These are phyloP conservation scores for Puccinia brachypodii DNA, from an alignment of 1,284 basidiomycete genomes.

Conservation along the genomic window DNA sequence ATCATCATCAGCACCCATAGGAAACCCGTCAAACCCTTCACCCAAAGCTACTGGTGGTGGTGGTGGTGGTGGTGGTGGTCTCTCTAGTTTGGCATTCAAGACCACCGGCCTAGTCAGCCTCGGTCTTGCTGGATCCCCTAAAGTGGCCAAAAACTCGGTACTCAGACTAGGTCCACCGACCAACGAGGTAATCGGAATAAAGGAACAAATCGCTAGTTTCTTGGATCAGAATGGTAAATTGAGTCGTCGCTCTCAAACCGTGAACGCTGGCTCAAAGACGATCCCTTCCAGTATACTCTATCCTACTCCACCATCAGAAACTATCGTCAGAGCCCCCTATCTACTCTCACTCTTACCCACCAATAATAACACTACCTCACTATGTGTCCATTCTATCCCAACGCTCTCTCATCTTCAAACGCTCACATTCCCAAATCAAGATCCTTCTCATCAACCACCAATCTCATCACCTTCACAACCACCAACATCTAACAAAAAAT, in stretches of 20 bases:
- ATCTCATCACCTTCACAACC: background rate
- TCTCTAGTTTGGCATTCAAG: slow-evolving; percentile 32
- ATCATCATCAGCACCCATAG: no score
- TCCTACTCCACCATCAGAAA: slow-evolving; percentile 53
- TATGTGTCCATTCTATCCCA: slow-evolving; percentile 78
- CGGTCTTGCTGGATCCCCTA: background rate
- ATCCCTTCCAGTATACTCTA: slow-evolving; percentile 53
- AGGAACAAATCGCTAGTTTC: slow-evolving; percentile 38
- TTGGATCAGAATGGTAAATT: slow-evolving; percentile 55
- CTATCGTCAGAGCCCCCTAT: slow-evolving; percentile 53
- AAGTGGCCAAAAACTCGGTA: slow-evolving; percentile 29
- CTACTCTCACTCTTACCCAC: slow-evolving; percentile 36
- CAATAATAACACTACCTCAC: slow-evolving; percentile 58
- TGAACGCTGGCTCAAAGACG: slow-evolving; percentile 52
- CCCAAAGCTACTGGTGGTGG: background rate
- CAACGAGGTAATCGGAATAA: slow-evolving; percentile 28
- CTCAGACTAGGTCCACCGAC: slow-evolving; percentile 18
- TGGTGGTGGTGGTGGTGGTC: no score
- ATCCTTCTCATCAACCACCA: slow-evolving; percentile 54
- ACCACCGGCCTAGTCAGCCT: slow-evolving; percentile 14
- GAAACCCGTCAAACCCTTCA: background rate
- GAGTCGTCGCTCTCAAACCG: slow-evolving; percentile 60
- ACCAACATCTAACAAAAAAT: slow-evolving; percentile 62
- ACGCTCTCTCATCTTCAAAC: slow-evolving; percentile 69
- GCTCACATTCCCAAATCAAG: slow-evolving; percentile 66